Percentiles rank a stretch among this genome's conserved stretches.
These are phyloP conservation scores for Backusella tarrabulga DNA, from an alignment of 192 early-diverging fungal genomes.

Conservation along the genomic window DNA sequence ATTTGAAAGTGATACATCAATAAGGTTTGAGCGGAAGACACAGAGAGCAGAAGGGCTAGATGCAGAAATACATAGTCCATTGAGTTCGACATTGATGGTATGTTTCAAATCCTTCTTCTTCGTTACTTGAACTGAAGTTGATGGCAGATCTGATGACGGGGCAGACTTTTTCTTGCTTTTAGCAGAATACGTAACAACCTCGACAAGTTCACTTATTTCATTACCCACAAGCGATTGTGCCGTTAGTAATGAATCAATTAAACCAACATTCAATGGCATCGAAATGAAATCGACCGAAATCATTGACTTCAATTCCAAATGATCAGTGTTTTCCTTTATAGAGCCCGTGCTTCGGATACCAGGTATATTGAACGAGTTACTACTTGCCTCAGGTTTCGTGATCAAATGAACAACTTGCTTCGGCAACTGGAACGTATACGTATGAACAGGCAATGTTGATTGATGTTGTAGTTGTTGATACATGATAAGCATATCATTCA, in stretches of 20 bases:
- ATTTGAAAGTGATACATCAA: conserved; percentile 63
- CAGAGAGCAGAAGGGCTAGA: conserved; percentile 57
- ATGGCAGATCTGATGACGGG: neutral
- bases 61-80: conserved; percentile 59
- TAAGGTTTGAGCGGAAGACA: conserved; percentile 60
- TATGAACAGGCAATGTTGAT: conserved; percentile 29
- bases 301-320: conserved; percentile 46
- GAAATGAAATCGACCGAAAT: conserved; percentile 55
- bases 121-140: neutral
- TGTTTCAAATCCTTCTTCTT: conserved; percentile 26
- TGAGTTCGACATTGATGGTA: conserved; percentile 56
- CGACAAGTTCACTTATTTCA: conserved; percentile 74
- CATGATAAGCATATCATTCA: conserved; percentile 50
- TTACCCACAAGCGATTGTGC: conserved; percentile 70
- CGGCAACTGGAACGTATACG: conserved; percentile 47
- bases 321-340: conserved; percentile 32
- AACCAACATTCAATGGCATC: conserved; percentile 56
- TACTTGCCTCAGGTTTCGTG: conserved; percentile 21
- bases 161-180: conserved; percentile 20
- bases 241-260: conserved; percentile 79
- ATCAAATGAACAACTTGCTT: conserved; percentile 57
- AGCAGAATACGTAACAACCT: conserved; percentile 48
- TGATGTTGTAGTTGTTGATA: conserved; percentile 43
- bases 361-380: conserved; percentile 57
- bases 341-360: conserved; percentile 50